phyloP scores from a whole-genome alignment of 805 yeast genomes.

The Candida dajiaensis region DNA sequence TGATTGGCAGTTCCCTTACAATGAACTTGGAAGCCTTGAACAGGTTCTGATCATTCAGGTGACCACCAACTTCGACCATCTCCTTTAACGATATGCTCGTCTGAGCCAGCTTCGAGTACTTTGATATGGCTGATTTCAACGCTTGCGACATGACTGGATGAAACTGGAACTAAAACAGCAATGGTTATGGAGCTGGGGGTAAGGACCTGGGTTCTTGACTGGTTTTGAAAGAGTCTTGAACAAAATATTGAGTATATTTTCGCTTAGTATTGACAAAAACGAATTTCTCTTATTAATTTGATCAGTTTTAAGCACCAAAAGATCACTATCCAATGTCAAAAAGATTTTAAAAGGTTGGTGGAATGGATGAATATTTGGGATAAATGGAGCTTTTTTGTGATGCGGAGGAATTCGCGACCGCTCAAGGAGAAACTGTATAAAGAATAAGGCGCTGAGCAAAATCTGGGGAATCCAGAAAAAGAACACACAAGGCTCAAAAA shows the following conservation, averaged over 20 bases:
- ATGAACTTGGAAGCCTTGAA: slow-evolving; percentile 81
- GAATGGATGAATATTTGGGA: slow-evolving; percentile 1
- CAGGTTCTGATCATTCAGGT: slow-evolving; percentile 70
- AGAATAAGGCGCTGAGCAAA: not conserved
- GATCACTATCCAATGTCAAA: no score
- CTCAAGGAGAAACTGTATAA: not conserved
- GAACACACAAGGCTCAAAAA: no score
- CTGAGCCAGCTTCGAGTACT: slow-evolving; percentile 68
- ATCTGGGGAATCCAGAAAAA: not conserved
- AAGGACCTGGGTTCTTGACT: not conserved
- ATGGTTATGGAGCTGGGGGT: not conserved
- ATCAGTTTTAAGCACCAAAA: no score
- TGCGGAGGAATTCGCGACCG: not conserved
- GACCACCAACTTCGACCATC: slow-evolving; percentile 87
- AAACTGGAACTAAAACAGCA: not conserved
- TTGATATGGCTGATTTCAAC: slow-evolving; percentile 21
- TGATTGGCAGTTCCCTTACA: slow-evolving; percentile 80
- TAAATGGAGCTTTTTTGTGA: slow-evolving; percentile 1
- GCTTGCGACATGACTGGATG: slow-evolving; percentile 3
- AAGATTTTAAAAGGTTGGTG: not conserved
- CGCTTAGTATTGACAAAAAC: not conserved
- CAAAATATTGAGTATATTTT: not conserved
- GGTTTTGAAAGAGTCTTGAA: not conserved
- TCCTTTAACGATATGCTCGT: slow-evolving; percentile 81
- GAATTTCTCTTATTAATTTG: not conserved